Evolutionary conservation across 257 asterid species (phyloP), one percentile per base, ranked within the genome.

Genomic region (Capsicum pubescens): DNA sequence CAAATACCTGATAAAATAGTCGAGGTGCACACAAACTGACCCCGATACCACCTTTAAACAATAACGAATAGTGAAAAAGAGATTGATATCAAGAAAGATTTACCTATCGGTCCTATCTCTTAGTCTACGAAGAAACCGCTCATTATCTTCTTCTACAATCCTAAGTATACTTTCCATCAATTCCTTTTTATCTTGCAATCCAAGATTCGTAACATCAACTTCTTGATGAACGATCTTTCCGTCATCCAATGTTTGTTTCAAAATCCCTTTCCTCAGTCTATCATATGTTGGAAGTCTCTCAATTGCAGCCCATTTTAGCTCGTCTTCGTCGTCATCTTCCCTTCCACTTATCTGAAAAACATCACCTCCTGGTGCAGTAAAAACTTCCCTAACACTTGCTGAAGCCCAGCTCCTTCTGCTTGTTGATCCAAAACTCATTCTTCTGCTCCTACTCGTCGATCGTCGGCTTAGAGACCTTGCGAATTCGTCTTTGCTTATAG

Each of bases 241-340:
- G 74, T 92, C 94, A 19, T 93, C 98, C 90, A 88, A 70, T 3
- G 94, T 97, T 77, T 90, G 90, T 84, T 82, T 93, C 50, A 94
- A 80, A 55, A 96, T 88, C 79, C 98, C 98, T 87, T 91, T 94
- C 87, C 97, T 88, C 83, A 93, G 84, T 10, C 99, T 91, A 80
- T 96, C 99, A 69, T 89, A 91, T 0, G 99, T 96, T 0, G 98
- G 99, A 69, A 94, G 97, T 86, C 97, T 90, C 88, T 94, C 99
- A 7, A 96, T 93, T 42, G 99, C 98, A 3, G 99, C 99, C 99
- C 98, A 96, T 89, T 88, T 89, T 7, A 96, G 93, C 90, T 94
- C 98, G 36, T 91, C 95, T 85, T 96, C 95, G 66, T 94, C 99
- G 61, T 94, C 92, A 46, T 87, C 87, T 7, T 92, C 97, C 79